A percentile compares a stretch with the other conserved stretches of the same genome.
Conservation (phyloP, 495 filamentous ascomycete species). For the Penicillium chermesinum region DNA sequence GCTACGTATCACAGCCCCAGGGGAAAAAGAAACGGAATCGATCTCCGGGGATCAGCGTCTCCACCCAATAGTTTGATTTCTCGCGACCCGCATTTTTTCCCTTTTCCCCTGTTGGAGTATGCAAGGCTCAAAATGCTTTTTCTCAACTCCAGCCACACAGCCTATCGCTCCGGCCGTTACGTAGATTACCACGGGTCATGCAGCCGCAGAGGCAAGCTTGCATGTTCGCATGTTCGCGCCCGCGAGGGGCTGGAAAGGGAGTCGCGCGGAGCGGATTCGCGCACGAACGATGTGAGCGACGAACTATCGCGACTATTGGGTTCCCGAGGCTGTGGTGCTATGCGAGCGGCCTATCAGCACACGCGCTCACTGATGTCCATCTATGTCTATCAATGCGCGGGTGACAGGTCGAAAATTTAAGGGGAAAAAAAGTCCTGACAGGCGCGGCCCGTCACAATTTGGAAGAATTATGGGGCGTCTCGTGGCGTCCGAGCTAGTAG, state of each 20-base stretch:
- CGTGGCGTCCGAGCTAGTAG: too few relatives aligned
- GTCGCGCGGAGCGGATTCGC: background rate
- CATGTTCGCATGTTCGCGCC: too few relatives aligned
- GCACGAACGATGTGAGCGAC: constrained; percentile 19
- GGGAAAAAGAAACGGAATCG: background rate
- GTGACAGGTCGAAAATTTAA: constrained; percentile 31
- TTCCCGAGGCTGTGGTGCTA: constrained; percentile 12
- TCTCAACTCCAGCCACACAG: background rate
- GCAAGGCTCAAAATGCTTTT: background rate
- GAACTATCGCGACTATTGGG: constrained; percentile 22
- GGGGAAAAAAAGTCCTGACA: background rate
- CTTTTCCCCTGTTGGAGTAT: background rate
- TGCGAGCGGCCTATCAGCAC: constrained; percentile 18
- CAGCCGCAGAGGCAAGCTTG: background rate
- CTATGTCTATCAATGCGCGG: constrained; percentile 11
- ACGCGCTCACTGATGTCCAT: constrained; percentile 9
- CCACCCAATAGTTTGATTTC: constrained; percentile 14
- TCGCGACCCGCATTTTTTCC: constrained; percentile 2
- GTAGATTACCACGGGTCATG: background rate
- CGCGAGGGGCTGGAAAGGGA: too few relatives aligned
- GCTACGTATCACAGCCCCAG: background rate
- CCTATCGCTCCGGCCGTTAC: too few relatives aligned
- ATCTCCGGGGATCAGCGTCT: constrained; percentile 4
- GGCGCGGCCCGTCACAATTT: constrained; percentile 1
- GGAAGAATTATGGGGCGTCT: too few relatives aligned